A percentile compares a stretch with the other conserved stretches of the same genome.
These are phyloP conservation scores for Kwoniella pini DNA, from an alignment of 768 basidiomycete species.

Conservation along the genomic window DNA sequence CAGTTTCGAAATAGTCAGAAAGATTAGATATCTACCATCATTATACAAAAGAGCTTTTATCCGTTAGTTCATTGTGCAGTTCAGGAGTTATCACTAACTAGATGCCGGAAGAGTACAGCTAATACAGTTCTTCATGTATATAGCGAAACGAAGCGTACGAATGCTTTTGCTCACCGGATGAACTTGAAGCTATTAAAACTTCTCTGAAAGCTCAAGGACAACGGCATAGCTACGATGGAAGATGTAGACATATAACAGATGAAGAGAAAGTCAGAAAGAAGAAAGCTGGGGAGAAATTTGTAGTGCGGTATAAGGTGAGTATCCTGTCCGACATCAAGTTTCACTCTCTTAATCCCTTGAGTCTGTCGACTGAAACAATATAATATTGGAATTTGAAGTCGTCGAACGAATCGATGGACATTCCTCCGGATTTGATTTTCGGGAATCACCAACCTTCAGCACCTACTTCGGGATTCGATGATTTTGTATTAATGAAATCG, in stretches of 20 bases:
- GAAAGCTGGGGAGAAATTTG: slow-evolving; percentile 71
- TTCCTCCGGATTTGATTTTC: slow-evolving; percentile 72
- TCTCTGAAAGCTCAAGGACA: slow-evolving; percentile 71
- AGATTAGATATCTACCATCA: slow-evolving; percentile 78
- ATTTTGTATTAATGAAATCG: slow-evolving; percentile 87
- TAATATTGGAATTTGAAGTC: too few species aligned
- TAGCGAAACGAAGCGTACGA: slow-evolving; percentile 88
- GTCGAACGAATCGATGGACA: slow-evolving; percentile 59
- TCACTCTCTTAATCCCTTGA: background rate
- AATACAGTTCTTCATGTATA: background rate
- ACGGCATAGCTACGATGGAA: slow-evolving; percentile 79
- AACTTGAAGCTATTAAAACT: slow-evolving; percentile 68
- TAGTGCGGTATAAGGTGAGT: slow-evolving; percentile 81
- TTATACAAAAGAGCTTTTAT: slow-evolving; percentile 72
- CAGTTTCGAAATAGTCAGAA: slow-evolving; percentile 89
- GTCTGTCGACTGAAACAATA: background rate
- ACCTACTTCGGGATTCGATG: slow-evolving; percentile 61
- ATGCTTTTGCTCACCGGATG: slow-evolving; percentile 84
- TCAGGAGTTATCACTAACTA: too few species aligned
- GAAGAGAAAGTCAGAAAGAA: slow-evolving; percentile 79
- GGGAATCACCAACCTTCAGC: slow-evolving; percentile 59
- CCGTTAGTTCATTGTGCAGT: slow-evolving; percentile 65
- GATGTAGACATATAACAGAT: slow-evolving; percentile 79
- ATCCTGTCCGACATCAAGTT: background rate
- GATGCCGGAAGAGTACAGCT: slow-evolving; percentile 1